Evolutionary conservation across 202 grass and related monocot genomes (phyloP), one percentile per base, ranked within the genome.

Genomic region (Elaeis oleifera): DNA sequence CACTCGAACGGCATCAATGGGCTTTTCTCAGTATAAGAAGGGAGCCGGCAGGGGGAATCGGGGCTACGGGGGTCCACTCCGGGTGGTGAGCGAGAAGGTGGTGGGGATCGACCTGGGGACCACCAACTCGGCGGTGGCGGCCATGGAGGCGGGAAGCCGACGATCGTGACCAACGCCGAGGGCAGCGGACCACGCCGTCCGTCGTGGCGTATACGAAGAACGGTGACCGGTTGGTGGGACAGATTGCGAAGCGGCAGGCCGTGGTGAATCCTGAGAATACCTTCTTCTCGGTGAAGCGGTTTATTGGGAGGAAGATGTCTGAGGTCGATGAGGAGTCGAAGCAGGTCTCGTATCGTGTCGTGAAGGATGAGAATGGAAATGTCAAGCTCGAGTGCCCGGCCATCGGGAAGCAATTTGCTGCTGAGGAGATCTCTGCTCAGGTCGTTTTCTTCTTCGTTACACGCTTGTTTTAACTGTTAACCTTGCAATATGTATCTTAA

Each of bases 211-310:
- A 90, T 76, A 90, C 90, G 49, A 96, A 85, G 77, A 76, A 63
- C 57, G 87, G 87, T 15, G 90, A 96, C 63, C 83, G 90, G 0
- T 76, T 96, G 1, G 90, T 96, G 0, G 90, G 86, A 0, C 90
- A 96, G 74, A 96, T 96, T 59, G 90, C 90, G 5, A 96, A 96
- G 81, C 53, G 90, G 23, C 90, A 95, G 74, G 86, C 90, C 32
- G 90, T 95, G 17, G 86, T 95, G 36, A 95, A 95, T 75, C 90
- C 90, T 11, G 90, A 95, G 78, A 95, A 95, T 74, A 95, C 90
- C 5, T 95, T 95, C 80, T 95, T 95, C 78, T 95, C 90, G 15
- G 90, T 95, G 71, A 95, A 95, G 69, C 77, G 90, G 0, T 95
- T 95, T 79, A 95, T 95, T 50, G 90, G 90, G 0, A 79, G 90